These are phyloP conservation scores for Mimosa bimucronata DNA, from an alignment of 306 rosid genomes.

Conservation along the genomic window DNA sequence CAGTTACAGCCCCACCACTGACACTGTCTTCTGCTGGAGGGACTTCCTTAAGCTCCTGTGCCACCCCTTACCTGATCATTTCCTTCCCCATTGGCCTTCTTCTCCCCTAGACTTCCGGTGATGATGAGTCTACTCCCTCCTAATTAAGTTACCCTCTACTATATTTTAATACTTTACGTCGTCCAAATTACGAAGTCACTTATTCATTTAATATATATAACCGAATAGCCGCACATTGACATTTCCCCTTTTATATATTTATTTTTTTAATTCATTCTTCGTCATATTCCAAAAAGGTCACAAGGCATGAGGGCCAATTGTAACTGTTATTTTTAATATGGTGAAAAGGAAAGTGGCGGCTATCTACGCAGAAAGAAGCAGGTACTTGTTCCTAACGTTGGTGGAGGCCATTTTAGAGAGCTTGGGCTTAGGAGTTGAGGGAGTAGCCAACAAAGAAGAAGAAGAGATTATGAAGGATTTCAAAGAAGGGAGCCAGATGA, in stretches of 20 bases:
- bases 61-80: constrained; percentile 57
- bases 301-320: not conserved
- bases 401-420: constrained; percentile 76
- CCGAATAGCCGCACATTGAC: not conserved
- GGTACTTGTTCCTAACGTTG: constrained; percentile 51
- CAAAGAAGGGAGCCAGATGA: constrained; percentile 83
- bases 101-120: constrained; percentile 76
- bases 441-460: constrained; percentile 29
- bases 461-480: constrained; percentile 51
- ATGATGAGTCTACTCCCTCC: too few relatives aligned
- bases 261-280: too few relatives aligned
- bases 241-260: not conserved
- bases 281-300: too few relatives aligned
- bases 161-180: too few relatives aligned
- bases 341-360: constrained; percentile 55
- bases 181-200: not conserved
- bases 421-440: constrained; percentile 63
- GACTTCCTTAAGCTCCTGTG: constrained; percentile 84
- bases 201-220: not conserved
- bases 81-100: constrained; percentile 75
- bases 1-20: constrained; percentile 76
- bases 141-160: too few relatives aligned
- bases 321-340: not conserved
- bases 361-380: constrained; percentile 70
- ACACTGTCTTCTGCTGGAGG: constrained; percentile 82